Evolutionary conservation across 306 rosid genomes (phyloP).

Genomic region (Oxytropis ochrocephala): DNA sequence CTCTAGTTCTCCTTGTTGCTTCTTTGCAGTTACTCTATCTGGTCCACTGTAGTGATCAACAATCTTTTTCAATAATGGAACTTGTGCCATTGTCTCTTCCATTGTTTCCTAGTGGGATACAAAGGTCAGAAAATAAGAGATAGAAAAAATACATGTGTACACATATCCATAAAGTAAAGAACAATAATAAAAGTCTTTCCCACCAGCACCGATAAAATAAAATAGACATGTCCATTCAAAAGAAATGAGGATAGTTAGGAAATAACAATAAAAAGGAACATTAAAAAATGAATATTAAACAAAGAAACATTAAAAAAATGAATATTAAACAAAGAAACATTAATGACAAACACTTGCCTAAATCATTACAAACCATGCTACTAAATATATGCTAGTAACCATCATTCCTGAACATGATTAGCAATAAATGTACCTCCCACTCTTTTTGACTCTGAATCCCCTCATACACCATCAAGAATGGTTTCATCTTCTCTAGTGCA

Average conservation of each 20-base stretch:
- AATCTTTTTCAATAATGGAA: slow-evolving; percentile 75
- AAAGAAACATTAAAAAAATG: no score
- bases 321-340: neutral
- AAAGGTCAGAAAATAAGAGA: slow-evolving; percentile 22
- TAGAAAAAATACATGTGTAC: neutral
- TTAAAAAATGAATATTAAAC: no score
- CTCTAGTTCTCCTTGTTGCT: slow-evolving; percentile 71
- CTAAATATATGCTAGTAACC: neutral
- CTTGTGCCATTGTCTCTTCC: slow-evolving; percentile 70
- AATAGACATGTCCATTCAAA: neutral
- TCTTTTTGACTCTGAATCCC: slow-evolving; percentile 82
- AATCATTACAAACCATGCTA: neutral
- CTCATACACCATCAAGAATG: slow-evolving; percentile 88
- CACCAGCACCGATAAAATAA: neutral
- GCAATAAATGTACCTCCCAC: slow-evolving; percentile 71
- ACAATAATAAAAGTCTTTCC: neutral
- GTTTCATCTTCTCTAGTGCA: slow-evolving; percentile 87
- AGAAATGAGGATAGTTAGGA: neutral
- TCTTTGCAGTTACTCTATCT: slow-evolving; percentile 82
- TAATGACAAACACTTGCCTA: neutral
- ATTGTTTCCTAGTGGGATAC: slow-evolving; percentile 52
- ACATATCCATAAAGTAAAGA: neutral
- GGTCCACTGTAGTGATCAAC: slow-evolving; percentile 88
- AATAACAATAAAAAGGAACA: neutral
- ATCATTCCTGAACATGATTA: neutral